phyloP scores from a whole-genome alignment of 306 rosid genomes.

The Alnus glutinosa region DNA sequence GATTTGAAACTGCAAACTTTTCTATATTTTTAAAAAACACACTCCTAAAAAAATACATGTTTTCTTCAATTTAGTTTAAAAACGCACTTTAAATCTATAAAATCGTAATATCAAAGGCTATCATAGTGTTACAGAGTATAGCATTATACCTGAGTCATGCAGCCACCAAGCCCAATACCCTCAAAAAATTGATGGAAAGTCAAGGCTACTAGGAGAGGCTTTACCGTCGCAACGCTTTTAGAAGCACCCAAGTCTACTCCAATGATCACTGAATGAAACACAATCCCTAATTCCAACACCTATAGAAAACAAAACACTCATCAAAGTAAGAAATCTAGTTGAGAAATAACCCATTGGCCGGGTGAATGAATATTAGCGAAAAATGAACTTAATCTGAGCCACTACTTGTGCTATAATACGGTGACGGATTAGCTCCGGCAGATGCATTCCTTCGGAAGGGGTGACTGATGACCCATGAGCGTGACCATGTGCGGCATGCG shows the following conservation, averaged over 20 bases:
- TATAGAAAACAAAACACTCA: neutral
- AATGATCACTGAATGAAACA: slow-evolving; percentile 60
- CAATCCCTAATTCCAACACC: slow-evolving; percentile 65
- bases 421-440: slow-evolving; percentile 43
- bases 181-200: slow-evolving; percentile 70
- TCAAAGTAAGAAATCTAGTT: neutral
- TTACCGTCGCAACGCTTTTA: slow-evolving; percentile 34
- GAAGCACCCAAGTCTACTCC: slow-evolving; percentile 57
- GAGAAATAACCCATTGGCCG: neutral
- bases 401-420: slow-evolving; percentile 63
- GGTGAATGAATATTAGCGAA: too few species aligned
- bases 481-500: slow-evolving; percentile 72
- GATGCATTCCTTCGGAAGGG: slow-evolving; percentile 19
- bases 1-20: too few species aligned
- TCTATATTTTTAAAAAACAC: too few species aligned
- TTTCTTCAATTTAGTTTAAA: too few species aligned
- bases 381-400: neutral
- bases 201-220: slow-evolving; percentile 50
- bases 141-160: slow-evolving; percentile 52
- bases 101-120: too few species aligned
- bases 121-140: too few species aligned
- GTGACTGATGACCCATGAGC: slow-evolving; percentile 46
- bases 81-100: too few species aligned
- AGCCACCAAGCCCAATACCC: slow-evolving; percentile 65
- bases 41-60: too few species aligned